Conservation (phyloP, 495 filamentous ascomycete species). For the Lepidopterella palustris region DNA sequence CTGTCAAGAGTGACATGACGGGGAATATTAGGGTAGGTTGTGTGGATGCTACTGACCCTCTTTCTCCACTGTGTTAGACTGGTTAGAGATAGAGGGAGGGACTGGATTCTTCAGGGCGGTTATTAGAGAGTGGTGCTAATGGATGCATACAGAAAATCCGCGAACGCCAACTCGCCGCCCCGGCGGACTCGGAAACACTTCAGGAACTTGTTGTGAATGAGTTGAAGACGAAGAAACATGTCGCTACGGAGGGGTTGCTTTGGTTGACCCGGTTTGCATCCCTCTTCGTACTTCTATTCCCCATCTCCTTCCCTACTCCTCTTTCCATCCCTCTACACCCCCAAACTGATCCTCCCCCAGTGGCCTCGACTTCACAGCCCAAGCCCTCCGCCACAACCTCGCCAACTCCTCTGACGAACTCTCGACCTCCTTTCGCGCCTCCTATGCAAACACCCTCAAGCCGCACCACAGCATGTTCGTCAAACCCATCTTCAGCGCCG, state of each 20-base stretch:
- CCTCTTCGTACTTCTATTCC: background rate
- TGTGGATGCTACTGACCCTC: conserved; percentile 4
- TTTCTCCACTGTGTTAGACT: too few species aligned
- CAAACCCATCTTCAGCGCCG: conserved; percentile 82
- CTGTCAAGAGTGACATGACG: conserved; percentile 83
- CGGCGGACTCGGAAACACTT: conserved; percentile 67
- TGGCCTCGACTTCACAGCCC: conserved; percentile 84
- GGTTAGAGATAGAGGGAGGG: too few species aligned
- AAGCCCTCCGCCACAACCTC: conserved; percentile 73
- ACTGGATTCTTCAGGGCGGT: too few species aligned
- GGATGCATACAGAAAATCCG: conserved; percentile 82
- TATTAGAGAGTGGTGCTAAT: too few species aligned
- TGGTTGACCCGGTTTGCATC: conserved; percentile 78
- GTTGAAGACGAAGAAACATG: conserved; percentile 77
- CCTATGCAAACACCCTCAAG: conserved; percentile 82
- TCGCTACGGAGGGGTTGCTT: conserved; percentile 77
- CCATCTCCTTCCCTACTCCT: conserved; percentile 10
- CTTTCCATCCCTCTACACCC: conserved; percentile 1
- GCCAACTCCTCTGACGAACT: conserved; percentile 64
- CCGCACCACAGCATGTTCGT: conserved; percentile 80
- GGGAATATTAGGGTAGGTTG: conserved; percentile 94
- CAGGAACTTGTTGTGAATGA: conserved; percentile 82
- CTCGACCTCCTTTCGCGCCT: conserved; percentile 71
- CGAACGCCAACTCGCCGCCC: conserved; percentile 70
- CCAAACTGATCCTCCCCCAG: conserved; percentile 40